Evolutionary conservation across 179 eudicot species (phyloP).

Genomic region (Spinacia oleracea): DNA sequence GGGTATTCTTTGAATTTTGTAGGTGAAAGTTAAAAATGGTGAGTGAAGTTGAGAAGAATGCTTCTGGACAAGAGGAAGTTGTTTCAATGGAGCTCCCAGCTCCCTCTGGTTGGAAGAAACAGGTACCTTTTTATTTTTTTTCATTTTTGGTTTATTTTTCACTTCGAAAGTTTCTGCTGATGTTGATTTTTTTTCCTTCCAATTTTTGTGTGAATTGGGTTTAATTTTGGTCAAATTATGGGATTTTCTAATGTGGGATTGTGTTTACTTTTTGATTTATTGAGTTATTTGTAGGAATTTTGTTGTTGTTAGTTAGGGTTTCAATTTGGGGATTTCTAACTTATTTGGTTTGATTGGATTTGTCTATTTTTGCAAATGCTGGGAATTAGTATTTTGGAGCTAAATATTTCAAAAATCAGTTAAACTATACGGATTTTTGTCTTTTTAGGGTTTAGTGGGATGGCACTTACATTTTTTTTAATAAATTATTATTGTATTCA

Average conservation of each 20-base stretch:
- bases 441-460: conserved; percentile 28
- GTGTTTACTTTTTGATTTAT: conserved; percentile 19
- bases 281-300: neutral
- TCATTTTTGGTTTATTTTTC: neutral
- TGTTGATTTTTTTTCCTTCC: neutral
- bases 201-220: conserved; percentile 10
- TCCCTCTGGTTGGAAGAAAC: conserved; percentile 75
- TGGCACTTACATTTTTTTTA: neutral
- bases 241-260: conserved; percentile 17
- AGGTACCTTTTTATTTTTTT: conserved; percentile 40
- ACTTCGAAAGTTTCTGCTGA: neutral
- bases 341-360: neutral
- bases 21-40: conserved; percentile 38
- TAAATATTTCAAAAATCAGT: conserved; percentile 1
- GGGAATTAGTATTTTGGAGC: neutral
- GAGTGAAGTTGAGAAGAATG: conserved; percentile 41
- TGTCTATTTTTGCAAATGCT: neutral
- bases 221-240: conserved; percentile 5
- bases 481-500: neutral
- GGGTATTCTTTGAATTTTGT: neutral
- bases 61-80: conserved; percentile 39
- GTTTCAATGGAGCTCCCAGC: conserved; percentile 68
- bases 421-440: conserved; percentile 8
- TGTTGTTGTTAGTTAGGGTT: conserved; percentile 28
- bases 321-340: neutral